Evolutionary conservation across 768 basidiomycete species (phyloP), one percentile per base, ranked within the genome.

Genomic region (Suillus ampliporus): DNA sequence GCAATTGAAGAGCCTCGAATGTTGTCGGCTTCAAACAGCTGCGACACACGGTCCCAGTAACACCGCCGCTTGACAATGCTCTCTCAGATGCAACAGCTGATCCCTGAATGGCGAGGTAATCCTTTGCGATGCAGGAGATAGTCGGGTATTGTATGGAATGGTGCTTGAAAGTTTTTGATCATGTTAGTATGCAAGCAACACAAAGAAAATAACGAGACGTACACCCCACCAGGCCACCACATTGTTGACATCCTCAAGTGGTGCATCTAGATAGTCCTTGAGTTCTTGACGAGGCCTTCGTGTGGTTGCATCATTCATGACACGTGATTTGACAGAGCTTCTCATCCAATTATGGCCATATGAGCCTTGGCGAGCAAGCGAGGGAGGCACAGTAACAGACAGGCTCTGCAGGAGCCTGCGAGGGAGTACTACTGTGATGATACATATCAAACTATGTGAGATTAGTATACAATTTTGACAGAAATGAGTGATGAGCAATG

Each of bases 61-160:
- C 19, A 3, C 63, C 59, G n/a, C 58, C 31, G 7, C 48, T 41
- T 9, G 69, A 75, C 61, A 75, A 74, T 10, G 73, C 68, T 5
- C 68, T 38, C 54, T 74, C 68, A n/a, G 72, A 71, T 19, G 71
- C 61, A 23, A 69, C 60, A 47, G 74, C 70, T 14, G 71, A 76
- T 5, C 72, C 71, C 60, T 76, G 70, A 60, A 74, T 69, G 17
- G 71, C 67, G 1, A 76, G 63, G 57, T 56, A 56, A n/a, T 69
- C 64, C 23, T 56, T 35, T 19, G 69, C 67, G n/a, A 65, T 69
- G 34, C 26, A 17, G 15, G 59, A 57, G 21, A 66, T 34, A 35
- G 64, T 67, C 11, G 67, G 65, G 60, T 76, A 78, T n/a, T 64
- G 65, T 4, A 41, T 28, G 15, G 53, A 17, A 34, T 62, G 54